phyloP scores from a whole-genome alignment of 345 rosid species.

The Cardamine resedifolia region DNA sequence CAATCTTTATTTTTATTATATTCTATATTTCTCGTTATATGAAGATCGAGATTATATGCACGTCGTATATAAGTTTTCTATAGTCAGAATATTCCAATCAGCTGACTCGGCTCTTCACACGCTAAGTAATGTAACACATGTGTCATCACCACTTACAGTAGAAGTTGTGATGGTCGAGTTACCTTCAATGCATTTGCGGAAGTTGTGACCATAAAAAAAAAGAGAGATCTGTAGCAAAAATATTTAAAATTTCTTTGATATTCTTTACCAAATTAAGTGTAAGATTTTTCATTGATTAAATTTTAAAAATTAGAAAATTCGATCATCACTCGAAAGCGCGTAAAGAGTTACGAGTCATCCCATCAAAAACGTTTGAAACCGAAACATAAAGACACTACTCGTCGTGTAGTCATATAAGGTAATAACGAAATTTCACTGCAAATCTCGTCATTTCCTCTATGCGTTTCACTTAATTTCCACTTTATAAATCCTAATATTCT shows the following conservation, averaged over 20 bases:
- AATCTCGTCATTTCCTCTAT: slow-evolving; percentile 6
- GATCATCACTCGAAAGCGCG: slow-evolving; percentile 12
- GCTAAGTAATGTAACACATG: not conserved
- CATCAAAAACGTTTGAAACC: not conserved
- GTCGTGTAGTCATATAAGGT: slow-evolving; percentile 4
- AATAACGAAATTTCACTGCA: slow-evolving; percentile 1
- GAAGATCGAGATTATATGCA: not conserved
- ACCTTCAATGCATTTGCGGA: not conserved
- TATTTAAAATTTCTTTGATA: not conserved
- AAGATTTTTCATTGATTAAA: not conserved
- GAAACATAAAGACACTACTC: slow-evolving; percentile 5
- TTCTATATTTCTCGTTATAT: not conserved
- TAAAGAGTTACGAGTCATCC: not conserved
- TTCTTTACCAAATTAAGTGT: not conserved
- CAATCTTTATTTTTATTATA: not conserved
- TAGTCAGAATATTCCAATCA: not conserved
- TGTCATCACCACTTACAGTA: not conserved
- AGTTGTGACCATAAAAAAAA: not conserved
- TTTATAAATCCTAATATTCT: not conserved
- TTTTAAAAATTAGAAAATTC: not conserved
- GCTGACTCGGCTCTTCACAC: not conserved
- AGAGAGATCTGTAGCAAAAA: not conserved
- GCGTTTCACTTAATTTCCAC: slow-evolving; percentile 20
- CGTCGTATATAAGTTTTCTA: not conserved
- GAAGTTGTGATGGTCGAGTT: no score